These are phyloP conservation scores for Penicillium sp. DNA, from an alignment of 2,329 filamentous ascomycete species.

Conservation along the genomic window DNA sequence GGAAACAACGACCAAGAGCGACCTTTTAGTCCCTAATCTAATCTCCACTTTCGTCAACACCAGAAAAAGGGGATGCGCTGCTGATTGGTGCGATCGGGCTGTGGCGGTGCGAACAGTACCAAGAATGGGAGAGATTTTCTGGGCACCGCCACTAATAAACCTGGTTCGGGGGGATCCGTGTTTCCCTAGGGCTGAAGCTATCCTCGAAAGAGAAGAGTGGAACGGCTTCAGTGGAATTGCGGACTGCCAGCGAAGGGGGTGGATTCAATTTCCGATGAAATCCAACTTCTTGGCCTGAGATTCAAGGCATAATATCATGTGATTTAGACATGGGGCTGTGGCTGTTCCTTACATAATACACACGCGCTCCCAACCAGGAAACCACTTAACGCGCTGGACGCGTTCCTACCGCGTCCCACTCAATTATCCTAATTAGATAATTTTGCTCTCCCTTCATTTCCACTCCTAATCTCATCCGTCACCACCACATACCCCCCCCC, in stretches of 20 bases:
- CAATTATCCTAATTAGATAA: conserved; percentile 4
- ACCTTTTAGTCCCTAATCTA: background rate
- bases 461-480: conserved; percentile 11
- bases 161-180: background rate
- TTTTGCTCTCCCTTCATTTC: conserved; percentile 28
- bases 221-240: background rate
- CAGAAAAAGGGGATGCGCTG: conserved; percentile 7
- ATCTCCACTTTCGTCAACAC: background rate
- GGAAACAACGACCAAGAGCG: background rate
- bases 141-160: background rate
- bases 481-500: conserved; percentile 15
- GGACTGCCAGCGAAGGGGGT: background rate
- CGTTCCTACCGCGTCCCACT: conserved; percentile 22
- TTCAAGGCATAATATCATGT: background rate
- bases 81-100: conserved; percentile 8
- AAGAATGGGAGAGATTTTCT: background rate
- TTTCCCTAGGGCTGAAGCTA: background rate
- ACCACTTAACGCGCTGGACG: conserved; percentile 34
- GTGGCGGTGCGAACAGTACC: conserved; percentile 7
- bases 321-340: background rate
- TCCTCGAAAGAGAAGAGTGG: background rate
- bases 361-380: conserved; percentile 27
- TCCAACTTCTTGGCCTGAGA: background rate
- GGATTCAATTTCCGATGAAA: background rate
- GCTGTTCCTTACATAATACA: background rate